These are phyloP conservation scores for Thamnidium elegans DNA, from an alignment of 192 early-diverging fungal species.

Conservation along the genomic window DNA sequence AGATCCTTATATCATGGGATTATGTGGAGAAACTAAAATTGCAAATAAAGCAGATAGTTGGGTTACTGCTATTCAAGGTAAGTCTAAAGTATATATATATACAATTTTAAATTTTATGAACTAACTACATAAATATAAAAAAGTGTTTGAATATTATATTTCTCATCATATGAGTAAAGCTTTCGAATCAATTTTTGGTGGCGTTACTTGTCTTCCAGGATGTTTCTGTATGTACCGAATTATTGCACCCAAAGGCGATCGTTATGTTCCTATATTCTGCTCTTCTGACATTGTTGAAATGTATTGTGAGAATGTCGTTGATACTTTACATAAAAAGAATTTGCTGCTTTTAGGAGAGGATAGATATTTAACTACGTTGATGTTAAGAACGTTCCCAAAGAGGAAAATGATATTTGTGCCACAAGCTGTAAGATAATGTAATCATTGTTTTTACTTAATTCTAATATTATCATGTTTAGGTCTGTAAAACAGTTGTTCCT, in stretches of 20 bases:
- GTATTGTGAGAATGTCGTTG: conserved; percentile 68
- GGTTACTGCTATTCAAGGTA: conserved; percentile 86
- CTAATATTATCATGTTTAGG: conserved; percentile 32
- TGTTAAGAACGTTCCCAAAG: conserved; percentile 70
- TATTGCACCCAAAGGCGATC: conserved; percentile 63
- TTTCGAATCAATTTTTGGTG: conserved; percentile 72
- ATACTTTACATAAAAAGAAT: conserved; percentile 74
- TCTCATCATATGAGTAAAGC: conserved; percentile 71
- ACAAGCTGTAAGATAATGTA: conserved; percentile 44
- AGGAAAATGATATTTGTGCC: conserved; percentile 75
- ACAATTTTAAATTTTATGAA: background rate
- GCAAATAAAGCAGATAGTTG: conserved; percentile 85
- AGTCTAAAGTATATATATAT: background rate
- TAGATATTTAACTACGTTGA: conserved; percentile 73
- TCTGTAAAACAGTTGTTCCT: conserved; percentile 72
- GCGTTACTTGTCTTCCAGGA: conserved; percentile 69
- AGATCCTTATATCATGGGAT: conserved; percentile 88
- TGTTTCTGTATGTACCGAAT: conserved; percentile 80
- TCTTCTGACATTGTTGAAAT: conserved; percentile 73
- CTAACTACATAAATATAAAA: background rate
- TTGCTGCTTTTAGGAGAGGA: conserved; percentile 73
- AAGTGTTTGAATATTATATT: conserved; percentile 77
- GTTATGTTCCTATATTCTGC: conserved; percentile 68
- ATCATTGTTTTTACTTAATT: background rate
- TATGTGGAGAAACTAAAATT: conserved; percentile 96